phyloP scores from a whole-genome alignment of 306 rosid species.

The Sechiopsis laciniata region DNA sequence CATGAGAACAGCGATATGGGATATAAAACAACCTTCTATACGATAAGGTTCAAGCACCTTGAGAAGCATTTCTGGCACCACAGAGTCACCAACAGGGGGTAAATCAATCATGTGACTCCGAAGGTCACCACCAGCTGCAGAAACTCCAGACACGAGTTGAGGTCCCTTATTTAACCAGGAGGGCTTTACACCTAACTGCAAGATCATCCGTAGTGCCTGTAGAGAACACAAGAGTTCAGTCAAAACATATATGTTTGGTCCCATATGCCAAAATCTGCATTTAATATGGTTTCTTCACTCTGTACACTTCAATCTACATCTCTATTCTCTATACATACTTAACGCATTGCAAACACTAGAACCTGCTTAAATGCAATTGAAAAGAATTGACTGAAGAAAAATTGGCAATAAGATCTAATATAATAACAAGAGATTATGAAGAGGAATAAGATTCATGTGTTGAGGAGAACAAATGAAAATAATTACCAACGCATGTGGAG shows the following conservation, averaged over 20 bases:
- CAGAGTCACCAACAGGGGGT: conserved; percentile 79
- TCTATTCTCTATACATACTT: background rate
- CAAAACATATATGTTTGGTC: background rate
- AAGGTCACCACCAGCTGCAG: conserved; percentile 61
- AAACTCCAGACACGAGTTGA: conserved; percentile 69
- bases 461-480: conserved; percentile 26
- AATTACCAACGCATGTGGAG: conserved; percentile 91
- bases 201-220: conserved; percentile 89
- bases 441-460: background rate
- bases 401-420: background rate
- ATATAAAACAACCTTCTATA: conserved; percentile 57
- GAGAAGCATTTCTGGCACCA: conserved; percentile 88
- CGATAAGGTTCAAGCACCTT: conserved; percentile 91
- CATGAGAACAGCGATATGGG: conserved; percentile 20
- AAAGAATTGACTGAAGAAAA: background rate
- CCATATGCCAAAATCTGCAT: conserved; percentile 4
- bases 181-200: conserved; percentile 91
- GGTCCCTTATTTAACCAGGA: conserved; percentile 88
- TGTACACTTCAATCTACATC: conserved; percentile 8
- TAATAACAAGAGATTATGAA: conserved; percentile 1
- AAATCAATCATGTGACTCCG: conserved; percentile 66
- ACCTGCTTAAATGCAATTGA: conserved; percentile 2
- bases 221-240: conserved; percentile 22
- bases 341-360: conserved; percentile 2
- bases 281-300: background rate